These are phyloP conservation scores for Symbiodinium natans DNA, from an alignment of 73 alveolate species.

Conservation along the genomic window DNA sequence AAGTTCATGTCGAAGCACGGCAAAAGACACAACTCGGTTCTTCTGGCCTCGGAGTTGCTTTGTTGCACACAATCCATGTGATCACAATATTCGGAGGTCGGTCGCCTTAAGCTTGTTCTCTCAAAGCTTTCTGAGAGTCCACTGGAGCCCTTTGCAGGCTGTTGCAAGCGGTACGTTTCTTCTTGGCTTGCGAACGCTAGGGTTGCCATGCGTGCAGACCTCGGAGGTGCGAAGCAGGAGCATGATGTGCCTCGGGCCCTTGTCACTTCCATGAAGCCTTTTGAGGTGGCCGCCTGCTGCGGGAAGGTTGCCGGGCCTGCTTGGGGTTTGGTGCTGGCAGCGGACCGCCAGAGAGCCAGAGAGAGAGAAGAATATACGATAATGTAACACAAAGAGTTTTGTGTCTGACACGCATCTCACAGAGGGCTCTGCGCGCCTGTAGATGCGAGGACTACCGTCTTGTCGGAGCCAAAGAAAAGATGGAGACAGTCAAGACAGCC, in stretches of 20 bases:
- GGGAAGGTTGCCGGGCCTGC: slow-evolving; percentile 91
- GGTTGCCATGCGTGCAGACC: slow-evolving; percentile 28
- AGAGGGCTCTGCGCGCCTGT: background rate
- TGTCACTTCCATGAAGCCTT: too few relatives aligned
- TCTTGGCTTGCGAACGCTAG: slow-evolving; percentile 69
- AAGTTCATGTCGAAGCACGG: too few relatives aligned
- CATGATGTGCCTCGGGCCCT: too few relatives aligned
- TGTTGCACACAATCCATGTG: too few relatives aligned
- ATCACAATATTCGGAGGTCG: too few relatives aligned
- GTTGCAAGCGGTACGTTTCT: slow-evolving; percentile 83
- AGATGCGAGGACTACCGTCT: slow-evolving; percentile 46
- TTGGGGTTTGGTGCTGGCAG: slow-evolving; percentile 82
- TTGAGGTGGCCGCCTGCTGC: slow-evolving; percentile 64
- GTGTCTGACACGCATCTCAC: background rate
- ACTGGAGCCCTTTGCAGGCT: slow-evolving; percentile 31
- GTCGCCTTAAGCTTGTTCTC: too few relatives aligned
- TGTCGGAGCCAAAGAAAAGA: background rate
- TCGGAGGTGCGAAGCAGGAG: background rate
- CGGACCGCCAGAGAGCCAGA: slow-evolving; percentile 29
- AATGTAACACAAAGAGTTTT: too few relatives aligned
- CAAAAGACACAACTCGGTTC: too few relatives aligned
- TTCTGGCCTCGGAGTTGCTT: too few relatives aligned
- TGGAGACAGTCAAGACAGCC: background rate
- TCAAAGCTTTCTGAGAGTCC: too few relatives aligned
- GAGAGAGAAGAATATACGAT: background rate